These are phyloP conservation scores for Acacia confusa DNA, from an alignment of 306 rosid species.

Conservation along the genomic window DNA sequence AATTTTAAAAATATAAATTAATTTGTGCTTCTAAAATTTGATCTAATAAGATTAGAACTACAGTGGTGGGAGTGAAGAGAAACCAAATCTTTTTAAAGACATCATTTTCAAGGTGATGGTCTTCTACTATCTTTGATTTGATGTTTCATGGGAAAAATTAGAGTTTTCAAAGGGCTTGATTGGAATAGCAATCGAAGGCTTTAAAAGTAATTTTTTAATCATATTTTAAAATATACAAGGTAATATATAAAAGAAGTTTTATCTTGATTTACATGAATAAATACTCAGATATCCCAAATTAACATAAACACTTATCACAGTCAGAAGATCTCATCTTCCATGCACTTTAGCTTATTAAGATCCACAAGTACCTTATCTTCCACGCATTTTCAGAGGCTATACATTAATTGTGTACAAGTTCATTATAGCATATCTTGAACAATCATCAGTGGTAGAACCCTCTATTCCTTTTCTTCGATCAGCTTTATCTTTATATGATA, in stretches of 20 bases:
- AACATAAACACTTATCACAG: background rate
- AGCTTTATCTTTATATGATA: background rate
- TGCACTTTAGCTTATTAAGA: background rate
- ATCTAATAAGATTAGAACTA: background rate
- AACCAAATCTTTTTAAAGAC: background rate
- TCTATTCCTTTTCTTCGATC: background rate
- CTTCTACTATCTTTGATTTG: constrained; percentile 29
- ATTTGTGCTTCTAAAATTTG: background rate
- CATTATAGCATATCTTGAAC: background rate
- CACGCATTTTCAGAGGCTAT: background rate
- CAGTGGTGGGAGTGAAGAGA: background rate
- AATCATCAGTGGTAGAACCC: constrained; percentile 9
- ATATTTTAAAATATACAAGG: too few species aligned
- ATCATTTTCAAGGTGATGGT: constrained; percentile 35
- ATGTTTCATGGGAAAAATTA: constrained; percentile 17
- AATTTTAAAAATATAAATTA: too few species aligned
- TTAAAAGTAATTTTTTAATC: too few species aligned
- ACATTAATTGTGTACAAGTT: background rate
- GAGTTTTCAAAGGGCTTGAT: background rate
- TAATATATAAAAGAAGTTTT: too few species aligned
- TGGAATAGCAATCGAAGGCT: too few species aligned
- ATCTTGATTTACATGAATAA: too few species aligned
- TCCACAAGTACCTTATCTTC: background rate
- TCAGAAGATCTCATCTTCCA: background rate
- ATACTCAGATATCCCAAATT: too few species aligned